These are phyloP conservation scores for Neoscytalidium dimidiatum DNA, from an alignment of 2,329 filamentous ascomycete species.

Conservation along the genomic window DNA sequence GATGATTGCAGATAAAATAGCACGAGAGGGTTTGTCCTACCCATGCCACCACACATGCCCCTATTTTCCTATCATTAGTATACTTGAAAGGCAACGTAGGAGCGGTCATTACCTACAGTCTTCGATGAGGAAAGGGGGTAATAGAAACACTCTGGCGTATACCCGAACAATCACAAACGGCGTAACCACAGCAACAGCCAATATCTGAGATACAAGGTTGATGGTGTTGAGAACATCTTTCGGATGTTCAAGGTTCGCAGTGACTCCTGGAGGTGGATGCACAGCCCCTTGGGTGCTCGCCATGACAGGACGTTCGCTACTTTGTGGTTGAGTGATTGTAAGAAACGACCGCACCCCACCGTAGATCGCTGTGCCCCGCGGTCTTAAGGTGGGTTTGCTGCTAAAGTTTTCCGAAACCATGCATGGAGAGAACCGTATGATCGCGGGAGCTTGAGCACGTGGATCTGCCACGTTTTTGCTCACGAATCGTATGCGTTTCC, in stretches of 20 bases:
- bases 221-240: slow-evolving; percentile 21
- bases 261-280: slow-evolving; percentile 17
- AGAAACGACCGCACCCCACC: background rate
- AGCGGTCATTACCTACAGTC: slow-evolving; percentile 21
- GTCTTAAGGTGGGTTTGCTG: background rate
- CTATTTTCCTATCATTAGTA: background rate
- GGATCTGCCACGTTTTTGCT: background rate
- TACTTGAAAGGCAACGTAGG: background rate
- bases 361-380: background rate
- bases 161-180: slow-evolving; percentile 21
- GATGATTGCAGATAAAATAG: background rate
- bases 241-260: slow-evolving; percentile 19
- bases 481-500: background rate
- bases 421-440: too few species aligned
- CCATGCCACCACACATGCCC: background rate
- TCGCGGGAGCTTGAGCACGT: background rate
- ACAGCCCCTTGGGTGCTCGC: slow-evolving; percentile 2
- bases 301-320: background rate
- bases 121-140: slow-evolving; percentile 20
- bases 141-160: slow-evolving; percentile 19
- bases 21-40: background rate
- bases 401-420: background rate
- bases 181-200: slow-evolving; percentile 20
- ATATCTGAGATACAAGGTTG: slow-evolving; percentile 21
- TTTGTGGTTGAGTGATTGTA: background rate